Base-by-base conservation (phyloP, 2,329 filamentous ascomycete species). In the Hymenoscyphus linearis region DNA sequence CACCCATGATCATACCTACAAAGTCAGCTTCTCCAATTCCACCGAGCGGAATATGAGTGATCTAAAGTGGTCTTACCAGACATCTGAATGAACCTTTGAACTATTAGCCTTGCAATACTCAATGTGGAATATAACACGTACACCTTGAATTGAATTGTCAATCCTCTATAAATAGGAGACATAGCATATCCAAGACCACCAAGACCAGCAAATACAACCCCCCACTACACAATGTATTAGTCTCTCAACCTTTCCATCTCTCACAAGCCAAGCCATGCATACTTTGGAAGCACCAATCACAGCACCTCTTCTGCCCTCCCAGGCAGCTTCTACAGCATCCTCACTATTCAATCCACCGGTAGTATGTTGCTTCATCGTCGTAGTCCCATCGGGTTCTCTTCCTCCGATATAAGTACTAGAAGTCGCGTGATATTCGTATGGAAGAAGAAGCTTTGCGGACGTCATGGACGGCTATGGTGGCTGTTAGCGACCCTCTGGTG, bases 81-180 rank as follows among this genome's bases (percentile, higher is more conserved):
- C 87, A 92, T 91, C 74, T 92, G 89, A 16, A 93, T 78, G 71
- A 91, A 93, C 34, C 90, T 93, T 69, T 55, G 31, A 50, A 14
- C 13, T 4, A 7, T 60, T 27, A 60, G 52, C 34, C 52, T 36
- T 56, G 27, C 36, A 18, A 54, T 44, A 26, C 25, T 6, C 27
- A 16, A 14, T 4, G 2, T 5, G 26, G 14, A 12, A 47, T 53
- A 36, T 35, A 76, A 83, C 69, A 76, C 84, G 70, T 81, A 90
- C 88, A 89, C 85, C 77, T 91, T 91, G 75, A 91, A 91, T 71
- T 91, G 88, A 56, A 90, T 77, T 1, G 88, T 91, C 64, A 89
- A 76, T 1, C 86, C 82, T 25, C 88, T 82, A 72, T 93, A 93
- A 22, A 93, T 70, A 0, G 90, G 90, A 58, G 86, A 90, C 69